Conservation (phyloP, 1,139 yeast species). For the Candida tetrigidarum region DNA sequence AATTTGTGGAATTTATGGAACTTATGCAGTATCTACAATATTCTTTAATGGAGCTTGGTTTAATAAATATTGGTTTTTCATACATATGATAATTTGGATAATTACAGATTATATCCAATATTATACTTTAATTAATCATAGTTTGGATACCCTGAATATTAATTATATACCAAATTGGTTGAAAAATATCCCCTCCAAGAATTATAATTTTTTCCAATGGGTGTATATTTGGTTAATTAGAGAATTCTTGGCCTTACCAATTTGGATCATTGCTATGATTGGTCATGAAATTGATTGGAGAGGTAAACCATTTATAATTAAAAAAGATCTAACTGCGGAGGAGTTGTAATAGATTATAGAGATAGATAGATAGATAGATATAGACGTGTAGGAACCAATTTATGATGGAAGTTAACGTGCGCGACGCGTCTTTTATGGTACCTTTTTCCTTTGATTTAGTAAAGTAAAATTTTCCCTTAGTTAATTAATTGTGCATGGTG, state of each 20-base stretch:
- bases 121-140: constrained; percentile 42
- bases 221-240: constrained; percentile 61
- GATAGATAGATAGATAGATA: background rate
- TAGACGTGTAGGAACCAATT: background rate
- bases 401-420: no score
- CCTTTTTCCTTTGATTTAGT: no score
- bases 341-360: constrained; percentile 37
- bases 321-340: constrained; percentile 77
- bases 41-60: constrained; percentile 35
- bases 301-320: constrained; percentile 73
- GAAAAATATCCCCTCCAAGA: constrained; percentile 18
- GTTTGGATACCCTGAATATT: constrained; percentile 20
- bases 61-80: constrained; percentile 39
- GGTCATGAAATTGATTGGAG: constrained; percentile 88
- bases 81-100: constrained; percentile 69
- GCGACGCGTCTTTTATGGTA: constrained; percentile 1
- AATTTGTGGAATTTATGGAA: constrained; percentile 69
- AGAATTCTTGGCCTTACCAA: constrained; percentile 78
- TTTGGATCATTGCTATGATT: constrained; percentile 80
- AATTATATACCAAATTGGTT: constrained; percentile 39
- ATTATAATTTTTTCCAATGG: constrained; percentile 28
- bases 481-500: no score
- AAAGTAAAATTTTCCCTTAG: no score
- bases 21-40: constrained; percentile 59
- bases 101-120: constrained; percentile 65